Conservation (phyloP, 2,329 filamentous ascomycete genomes). For the Ophiostoma populinum region DNA sequence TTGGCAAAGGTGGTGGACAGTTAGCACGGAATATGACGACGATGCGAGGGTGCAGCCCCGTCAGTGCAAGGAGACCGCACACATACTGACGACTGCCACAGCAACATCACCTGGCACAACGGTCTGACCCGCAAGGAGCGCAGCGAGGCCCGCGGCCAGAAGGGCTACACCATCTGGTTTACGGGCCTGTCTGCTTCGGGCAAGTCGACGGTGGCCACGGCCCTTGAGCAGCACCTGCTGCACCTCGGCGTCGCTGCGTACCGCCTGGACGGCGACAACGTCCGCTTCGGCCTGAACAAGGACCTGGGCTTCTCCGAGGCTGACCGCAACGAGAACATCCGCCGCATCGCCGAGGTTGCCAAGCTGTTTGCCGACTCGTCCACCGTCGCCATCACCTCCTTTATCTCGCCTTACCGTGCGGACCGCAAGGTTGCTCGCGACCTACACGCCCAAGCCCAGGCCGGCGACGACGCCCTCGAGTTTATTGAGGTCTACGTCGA, state of each 20-base stretch:
- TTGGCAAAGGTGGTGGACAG: not conserved
- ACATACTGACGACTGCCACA: conserved; percentile 21
- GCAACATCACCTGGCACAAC: conserved; percentile 83
- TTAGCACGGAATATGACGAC: not conserved
- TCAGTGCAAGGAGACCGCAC: too few relatives aligned
- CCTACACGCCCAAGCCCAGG: conserved; percentile 50
- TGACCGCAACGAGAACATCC: conserved; percentile 95
- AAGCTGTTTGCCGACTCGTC: conserved; percentile 90
- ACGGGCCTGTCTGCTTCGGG: conserved; percentile 91
- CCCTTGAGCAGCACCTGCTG: conserved; percentile 90
- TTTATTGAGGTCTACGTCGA: conserved; percentile 94
- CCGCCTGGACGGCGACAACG: conserved; percentile 93
- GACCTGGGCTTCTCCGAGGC: conserved; percentile 87
- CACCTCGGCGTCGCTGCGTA: conserved; percentile 72
- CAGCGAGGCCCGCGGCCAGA: conserved; percentile 58
- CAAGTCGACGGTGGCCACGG: conserved; percentile 93
- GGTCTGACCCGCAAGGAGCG: conserved; percentile 66
- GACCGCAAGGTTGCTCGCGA: conserved; percentile 71
- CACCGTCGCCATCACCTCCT: conserved; percentile 79
- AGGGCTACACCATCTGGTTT: conserved; percentile 92
- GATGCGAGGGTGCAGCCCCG: not conserved
- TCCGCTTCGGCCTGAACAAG: conserved; percentile 95
- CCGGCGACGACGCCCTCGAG: conserved; percentile 51
- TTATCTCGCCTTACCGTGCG: conserved; percentile 87
- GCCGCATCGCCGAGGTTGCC: conserved; percentile 84